Evolutionary conservation across 129 eudicot genomes (phyloP), one percentile per base, ranked within the genome.

Genomic region (Solidago caesia): DNA sequence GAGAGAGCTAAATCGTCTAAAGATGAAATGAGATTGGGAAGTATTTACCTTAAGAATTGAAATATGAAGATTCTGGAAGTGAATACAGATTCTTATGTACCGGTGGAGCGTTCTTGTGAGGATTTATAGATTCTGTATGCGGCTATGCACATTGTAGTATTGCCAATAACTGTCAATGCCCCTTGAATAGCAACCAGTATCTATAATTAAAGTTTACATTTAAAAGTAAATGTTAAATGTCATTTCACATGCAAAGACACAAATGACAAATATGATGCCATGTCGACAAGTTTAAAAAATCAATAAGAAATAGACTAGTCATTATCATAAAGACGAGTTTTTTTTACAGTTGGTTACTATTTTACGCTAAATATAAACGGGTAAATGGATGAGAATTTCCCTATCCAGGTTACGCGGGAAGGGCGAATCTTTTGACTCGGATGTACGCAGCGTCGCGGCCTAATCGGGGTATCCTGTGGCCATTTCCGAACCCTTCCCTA

Each of bases 81-180:
- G 44, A 27, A 61, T 26, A 70, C 45, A 70, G 43, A 64, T 72
- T 41, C 47, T 81, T 79, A 90, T 46, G 74, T 14, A 77, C 78
- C 84, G 59, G 80, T 80, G 46, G 92, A 82, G 56, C 86, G 62
- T 61, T 83, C 85, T 61, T 94, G 87, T 68, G 96, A 74, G 55
- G 87, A 76, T 55, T 78, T 78, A 70, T 83, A 94, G 58, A 94
- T 90, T 42, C 96, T 89, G 75, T 76, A 94, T 14, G 98, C 98
- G 79, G 98, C 98, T 39, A 90, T 67, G 82, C 98, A 94, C 97
- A 94, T 90, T 58, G 98, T 90, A n/a, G 79, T 82, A 61, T 94
- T 94, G 64, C 98, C 98, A 48, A 94, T 85, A 45, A 94, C 87
- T 5, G 98, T 94, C 77, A 94, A 75, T 48, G 97, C 98, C 56